Percentiles rank a stretch among this genome's conserved stretches.
Evolutionary conservation across 441 rosid genomes (phyloP).

Genomic region (Macaranga tanarius): DNA sequence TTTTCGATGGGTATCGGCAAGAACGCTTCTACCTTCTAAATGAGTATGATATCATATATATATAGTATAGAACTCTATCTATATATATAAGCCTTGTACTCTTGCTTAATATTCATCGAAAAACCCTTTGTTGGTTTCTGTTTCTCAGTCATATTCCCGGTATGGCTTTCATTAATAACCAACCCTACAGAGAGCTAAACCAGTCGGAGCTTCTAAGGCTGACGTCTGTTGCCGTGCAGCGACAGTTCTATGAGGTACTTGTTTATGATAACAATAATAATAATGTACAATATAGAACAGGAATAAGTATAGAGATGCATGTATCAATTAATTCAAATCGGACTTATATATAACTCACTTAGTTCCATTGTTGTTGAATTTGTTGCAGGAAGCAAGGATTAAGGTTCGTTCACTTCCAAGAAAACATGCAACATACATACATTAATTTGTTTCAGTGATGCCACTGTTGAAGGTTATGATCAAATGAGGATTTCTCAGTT

Average conservation of each 20-base stretch:
- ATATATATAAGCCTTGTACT: not conserved
- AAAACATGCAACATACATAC: not conserved
- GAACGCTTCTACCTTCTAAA: conserved; percentile 36
- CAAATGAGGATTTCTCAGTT: not conserved
- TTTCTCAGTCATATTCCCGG: conserved; percentile 58
- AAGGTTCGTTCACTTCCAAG: conserved; percentile 47
- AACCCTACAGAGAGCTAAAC: conserved; percentile 49
- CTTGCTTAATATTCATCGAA: not conserved
- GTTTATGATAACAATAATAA: not conserved
- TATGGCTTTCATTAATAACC: conserved; percentile 51
- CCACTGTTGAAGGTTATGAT: not conserved
- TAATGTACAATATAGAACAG: not conserved
- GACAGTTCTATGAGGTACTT: conserved; percentile 63
- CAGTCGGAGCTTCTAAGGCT: conserved; percentile 41
- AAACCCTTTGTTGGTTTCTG: not conserved
- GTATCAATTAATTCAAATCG: not conserved
- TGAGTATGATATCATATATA: conserved; percentile 32
- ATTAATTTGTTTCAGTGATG: not conserved
- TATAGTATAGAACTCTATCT: not conserved
- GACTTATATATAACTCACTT: not conserved
- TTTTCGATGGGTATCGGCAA: conserved; percentile 51
- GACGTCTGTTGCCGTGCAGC: conserved; percentile 46
- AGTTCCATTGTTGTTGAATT: conserved; percentile 6
- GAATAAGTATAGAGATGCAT: not conserved
- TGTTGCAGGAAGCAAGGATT: conserved; percentile 72